Conservation (phyloP, 1,139 yeast genomes). For the Debaryomyces nepalensis region DNA sequence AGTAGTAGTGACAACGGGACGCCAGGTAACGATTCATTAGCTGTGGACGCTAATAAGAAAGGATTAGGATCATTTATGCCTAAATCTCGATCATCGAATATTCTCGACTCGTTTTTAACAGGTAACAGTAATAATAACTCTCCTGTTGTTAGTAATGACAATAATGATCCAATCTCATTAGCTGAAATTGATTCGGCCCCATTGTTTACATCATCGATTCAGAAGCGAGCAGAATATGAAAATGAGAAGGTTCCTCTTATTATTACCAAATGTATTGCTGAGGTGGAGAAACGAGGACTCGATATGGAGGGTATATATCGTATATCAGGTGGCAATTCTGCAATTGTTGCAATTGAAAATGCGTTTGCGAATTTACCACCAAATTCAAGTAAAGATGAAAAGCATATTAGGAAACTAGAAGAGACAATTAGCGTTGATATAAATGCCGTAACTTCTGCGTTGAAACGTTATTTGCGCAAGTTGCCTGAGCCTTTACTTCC, state of each 20-base stretch:
- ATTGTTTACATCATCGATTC: slow-evolving; percentile 56
- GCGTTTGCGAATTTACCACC: slow-evolving; percentile 43
- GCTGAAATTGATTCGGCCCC: slow-evolving; percentile 27
- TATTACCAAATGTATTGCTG: slow-evolving; percentile 72
- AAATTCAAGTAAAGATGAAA: slow-evolving; percentile 36
- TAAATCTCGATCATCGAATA: slow-evolving; percentile 54
- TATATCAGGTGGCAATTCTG: slow-evolving; percentile 86
- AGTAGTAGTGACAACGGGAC: slow-evolving; percentile 4
- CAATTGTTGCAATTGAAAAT: slow-evolving; percentile 61
- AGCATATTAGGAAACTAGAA: slow-evolving; percentile 45
- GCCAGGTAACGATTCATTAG: slow-evolving; percentile 13
- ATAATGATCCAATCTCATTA: slow-evolving; percentile 11
- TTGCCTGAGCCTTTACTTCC: slow-evolving; percentile 88
- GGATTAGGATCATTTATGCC: slow-evolving; percentile 23
- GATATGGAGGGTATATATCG: slow-evolving; percentile 87
- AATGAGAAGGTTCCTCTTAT: slow-evolving; percentile 68
- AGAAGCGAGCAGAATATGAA: slow-evolving; percentile 64
- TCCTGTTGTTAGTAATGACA: slow-evolving; percentile 16
- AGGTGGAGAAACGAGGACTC: slow-evolving; percentile 76
- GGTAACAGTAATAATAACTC: slow-evolving; percentile 21
- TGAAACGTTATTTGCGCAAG: slow-evolving; percentile 83
- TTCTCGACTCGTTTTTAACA: slow-evolving; percentile 45
- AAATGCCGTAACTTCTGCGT: slow-evolving; percentile 82
- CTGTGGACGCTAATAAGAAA: slow-evolving; percentile 13
- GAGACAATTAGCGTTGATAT: slow-evolving; percentile 69